Percentiles rank a stretch among this genome's conserved stretches.
Evolutionary conservation across 2,329 filamentous ascomycete species (phyloP).

Genomic region (Fusarium temperatum): DNA sequence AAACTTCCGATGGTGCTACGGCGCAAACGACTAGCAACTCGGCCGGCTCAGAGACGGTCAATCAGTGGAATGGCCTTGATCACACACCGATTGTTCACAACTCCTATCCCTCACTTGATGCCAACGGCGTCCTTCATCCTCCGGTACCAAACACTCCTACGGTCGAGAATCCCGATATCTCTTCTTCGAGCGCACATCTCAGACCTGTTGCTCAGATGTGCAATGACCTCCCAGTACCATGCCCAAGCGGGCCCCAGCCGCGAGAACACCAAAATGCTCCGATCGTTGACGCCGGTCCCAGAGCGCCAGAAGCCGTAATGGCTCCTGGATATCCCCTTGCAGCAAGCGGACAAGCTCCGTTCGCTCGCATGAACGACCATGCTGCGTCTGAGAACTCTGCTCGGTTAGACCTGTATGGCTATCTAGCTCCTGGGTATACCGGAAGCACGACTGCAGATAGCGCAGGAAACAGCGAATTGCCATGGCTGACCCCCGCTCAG

Average conservation of each 20-base stretch:
- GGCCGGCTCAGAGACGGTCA: accelerated
- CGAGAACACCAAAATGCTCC: neutral
- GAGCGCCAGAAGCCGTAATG: neutral
- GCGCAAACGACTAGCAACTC: no score
- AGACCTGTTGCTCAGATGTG: accelerated
- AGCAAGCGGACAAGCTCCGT: neutral
- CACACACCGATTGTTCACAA: neutral
- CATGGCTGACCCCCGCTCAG: no score
- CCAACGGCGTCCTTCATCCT: neutral
- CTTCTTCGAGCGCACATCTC: neutral
- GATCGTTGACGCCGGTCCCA: accelerated
- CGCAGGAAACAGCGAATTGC: accelerated
- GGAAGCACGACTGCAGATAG: no score
- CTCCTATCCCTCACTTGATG: accelerated
- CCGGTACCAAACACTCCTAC: accelerated
- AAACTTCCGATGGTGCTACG: neutral
- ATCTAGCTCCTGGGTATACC: accelerated
- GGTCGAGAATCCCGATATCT: accelerated
- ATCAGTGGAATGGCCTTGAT: neutral
- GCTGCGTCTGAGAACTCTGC: accelerated
- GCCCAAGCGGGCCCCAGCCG: accelerated
- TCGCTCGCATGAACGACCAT: accelerated
- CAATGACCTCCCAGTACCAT: no score
- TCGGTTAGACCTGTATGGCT: neutral
- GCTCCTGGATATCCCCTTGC: accelerated